Evolutionary conservation across 208 protist genomes (phyloP).

Genomic region (Trypanosoma avium): DNA sequence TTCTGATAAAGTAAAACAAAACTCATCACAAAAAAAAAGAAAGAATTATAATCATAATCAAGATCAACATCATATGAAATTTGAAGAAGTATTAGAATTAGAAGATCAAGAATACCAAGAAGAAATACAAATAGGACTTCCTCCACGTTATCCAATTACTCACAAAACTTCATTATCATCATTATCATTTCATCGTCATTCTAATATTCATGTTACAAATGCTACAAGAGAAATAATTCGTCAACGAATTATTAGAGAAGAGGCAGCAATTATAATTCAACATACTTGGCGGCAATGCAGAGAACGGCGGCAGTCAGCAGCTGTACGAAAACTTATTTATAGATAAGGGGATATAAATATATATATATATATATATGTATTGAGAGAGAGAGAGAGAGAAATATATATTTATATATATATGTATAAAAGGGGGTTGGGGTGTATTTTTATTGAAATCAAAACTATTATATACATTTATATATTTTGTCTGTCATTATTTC

Average conservation of each 20-base stretch:
- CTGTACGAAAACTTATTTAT: constrained; percentile 9
- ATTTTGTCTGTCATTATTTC: too few species aligned
- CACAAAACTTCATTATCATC: background rate
- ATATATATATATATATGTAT: background rate
- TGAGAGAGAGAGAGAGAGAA: background rate
- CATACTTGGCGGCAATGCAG: constrained; percentile 37
- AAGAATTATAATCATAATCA: too few species aligned
- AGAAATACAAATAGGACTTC: background rate
- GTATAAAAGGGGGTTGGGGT: too few species aligned
- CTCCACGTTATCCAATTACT: background rate
- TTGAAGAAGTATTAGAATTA: too few species aligned
- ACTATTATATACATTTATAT: too few species aligned
- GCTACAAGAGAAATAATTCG: constrained; percentile 21
- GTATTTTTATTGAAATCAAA: too few species aligned
- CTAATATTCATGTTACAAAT: background rate
- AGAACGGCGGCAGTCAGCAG: background rate
- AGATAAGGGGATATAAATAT: background rate
- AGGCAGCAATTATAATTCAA: constrained; percentile 61
- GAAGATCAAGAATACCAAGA: too few species aligned
- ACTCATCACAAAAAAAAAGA: too few species aligned
- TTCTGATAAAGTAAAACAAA: too few species aligned
- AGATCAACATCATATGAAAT: too few species aligned
- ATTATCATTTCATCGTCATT: background rate
- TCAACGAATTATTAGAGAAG: constrained; percentile 39
- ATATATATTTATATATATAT: too few species aligned